A percentile compares a stretch with the other conserved stretches of the same genome.
Evolutionary conservation across 1,284 basidiomycete species (phyloP).

Genomic region (Quambalaria eucalypti): DNA sequence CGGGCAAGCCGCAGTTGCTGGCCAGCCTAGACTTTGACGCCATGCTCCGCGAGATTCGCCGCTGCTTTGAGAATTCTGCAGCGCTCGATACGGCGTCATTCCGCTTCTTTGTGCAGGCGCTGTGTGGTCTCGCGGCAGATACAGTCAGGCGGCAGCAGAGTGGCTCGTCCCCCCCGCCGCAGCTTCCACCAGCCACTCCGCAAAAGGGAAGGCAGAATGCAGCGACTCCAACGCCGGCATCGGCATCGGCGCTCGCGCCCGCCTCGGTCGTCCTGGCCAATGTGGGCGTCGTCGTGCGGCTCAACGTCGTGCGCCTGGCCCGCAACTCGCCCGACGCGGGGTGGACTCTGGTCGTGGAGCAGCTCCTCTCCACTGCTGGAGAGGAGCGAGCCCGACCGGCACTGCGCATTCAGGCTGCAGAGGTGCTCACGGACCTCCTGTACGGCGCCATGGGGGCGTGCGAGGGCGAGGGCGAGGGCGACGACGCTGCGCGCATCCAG

Average conservation of each 20-base stretch:
- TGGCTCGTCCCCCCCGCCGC: slow-evolving; percentile 15
- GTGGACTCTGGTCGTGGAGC: slow-evolving; percentile 70
- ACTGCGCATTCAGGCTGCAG: slow-evolving; percentile 77
- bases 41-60: slow-evolving; percentile 17
- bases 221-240: neutral
- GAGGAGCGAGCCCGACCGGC: slow-evolving; percentile 61
- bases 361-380: slow-evolving; percentile 67
- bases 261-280: slow-evolving; percentile 59
- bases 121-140: slow-evolving; percentile 67
- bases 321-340: slow-evolving; percentile 68
- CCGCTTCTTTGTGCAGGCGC: slow-evolving; percentile 66
- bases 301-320: slow-evolving; percentile 78
- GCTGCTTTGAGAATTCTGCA: slow-evolving; percentile 52
- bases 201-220: neutral
- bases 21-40: slow-evolving; percentile 5
- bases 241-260: slow-evolving; percentile 16
- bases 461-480: slow-evolving; percentile 52
- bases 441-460: slow-evolving; percentile 60
- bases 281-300: slow-evolving; percentile 65
- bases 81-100: slow-evolving; percentile 70
- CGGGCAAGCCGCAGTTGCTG: slow-evolving; percentile 5
- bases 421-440: slow-evolving; percentile 71
- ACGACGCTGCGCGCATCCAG: slow-evolving; percentile 59
- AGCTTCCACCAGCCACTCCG: slow-evolving; percentile 12
- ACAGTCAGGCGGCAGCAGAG: neutral